Evolutionary conservation across 257 asterid species (phyloP), one percentile per base, ranked within the genome.

Genomic region (Solanum rostratum): DNA sequence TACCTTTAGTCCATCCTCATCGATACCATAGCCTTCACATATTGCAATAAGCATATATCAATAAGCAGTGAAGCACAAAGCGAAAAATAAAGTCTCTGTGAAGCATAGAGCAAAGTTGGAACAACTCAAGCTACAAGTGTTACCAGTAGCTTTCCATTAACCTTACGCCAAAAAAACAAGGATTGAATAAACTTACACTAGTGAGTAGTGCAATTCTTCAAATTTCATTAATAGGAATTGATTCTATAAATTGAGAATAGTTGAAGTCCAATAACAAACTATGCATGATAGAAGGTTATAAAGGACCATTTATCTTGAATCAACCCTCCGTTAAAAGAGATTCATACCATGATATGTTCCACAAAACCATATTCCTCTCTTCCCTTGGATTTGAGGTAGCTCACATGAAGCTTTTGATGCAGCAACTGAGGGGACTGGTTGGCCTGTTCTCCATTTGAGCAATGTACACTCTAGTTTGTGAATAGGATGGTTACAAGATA

Each of bases 311-410:
- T 78, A 78, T 78, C 29, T 27, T 27, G 27, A 49, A 49, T 12
- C 24, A 49, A 27, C 27, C 2, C 16, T 22, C 8, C 27, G 27
- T 27, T 11, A 15, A 27, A 76, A 14, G 24, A 9, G 60, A 45
- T 41, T 30, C 76, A 81, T 65, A 94, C 98, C 98, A 89, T 95
- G 98, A 89, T 97, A 95, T 80, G 98, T 96, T 87, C 98, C 99
- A 85, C 96, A 91, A 79, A 95, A 96, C 99, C 99, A 96, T 86
- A 95, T 91, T 89, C 92, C 86, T 71, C 98, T 91, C 89, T 93
- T 93, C 83, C 99, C 99, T 89, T 96, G 98, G 88, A 93, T 95
- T 50, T 89, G 89, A 83, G 88, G 65, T 50, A 95, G 91, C 90
- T 91, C 91, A 83, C 87, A 70, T 11, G 97, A 91, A 71, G 99